Conservation (phyloP, 139 green algal species). For the Picochlorum sp. region DNA sequence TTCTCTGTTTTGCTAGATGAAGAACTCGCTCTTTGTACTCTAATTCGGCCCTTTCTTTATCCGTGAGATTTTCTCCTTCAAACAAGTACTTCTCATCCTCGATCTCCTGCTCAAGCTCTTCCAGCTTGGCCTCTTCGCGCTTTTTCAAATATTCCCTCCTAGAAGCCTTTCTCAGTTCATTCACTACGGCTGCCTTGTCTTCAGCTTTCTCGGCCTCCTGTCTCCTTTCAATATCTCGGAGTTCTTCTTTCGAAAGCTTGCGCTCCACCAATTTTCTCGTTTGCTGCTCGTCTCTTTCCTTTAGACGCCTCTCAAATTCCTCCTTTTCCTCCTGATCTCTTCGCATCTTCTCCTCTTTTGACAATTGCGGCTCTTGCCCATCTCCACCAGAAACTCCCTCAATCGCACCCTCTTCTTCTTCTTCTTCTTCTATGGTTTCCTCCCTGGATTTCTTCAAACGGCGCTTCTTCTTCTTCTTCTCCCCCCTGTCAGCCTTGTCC, state of each 20-base stretch:
- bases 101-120: conserved; percentile 69
- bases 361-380: conserved; percentile 14
- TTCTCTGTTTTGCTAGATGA: conserved; percentile 56
- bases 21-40: conserved; percentile 70
- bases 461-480: conserved; percentile 3
- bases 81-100: conserved; percentile 72
- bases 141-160: conserved; percentile 95
- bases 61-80: conserved; percentile 56
- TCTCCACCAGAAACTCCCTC: conserved; percentile 26
- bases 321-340: conserved; percentile 60
- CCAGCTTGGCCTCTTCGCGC: conserved; percentile 76
- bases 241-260: conserved; percentile 46
- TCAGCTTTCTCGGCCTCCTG: conserved; percentile 19
- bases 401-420: conserved; percentile 34
- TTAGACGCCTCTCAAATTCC: conserved; percentile 81
- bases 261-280: conserved; percentile 63
- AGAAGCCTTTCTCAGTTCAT: conserved; percentile 56
- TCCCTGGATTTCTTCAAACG: conserved; percentile 25
- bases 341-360: conserved; percentile 31
- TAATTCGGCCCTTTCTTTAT: conserved; percentile 77
- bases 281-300: conserved; percentile 52
- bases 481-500: conserved; percentile 1
- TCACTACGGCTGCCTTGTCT: conserved; percentile 7
- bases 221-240: conserved; percentile 39
- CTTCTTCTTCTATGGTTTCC: conserved; percentile 54